Conservation (phyloP, 306 rosid genomes). For the Parietaria judaica region DNA sequence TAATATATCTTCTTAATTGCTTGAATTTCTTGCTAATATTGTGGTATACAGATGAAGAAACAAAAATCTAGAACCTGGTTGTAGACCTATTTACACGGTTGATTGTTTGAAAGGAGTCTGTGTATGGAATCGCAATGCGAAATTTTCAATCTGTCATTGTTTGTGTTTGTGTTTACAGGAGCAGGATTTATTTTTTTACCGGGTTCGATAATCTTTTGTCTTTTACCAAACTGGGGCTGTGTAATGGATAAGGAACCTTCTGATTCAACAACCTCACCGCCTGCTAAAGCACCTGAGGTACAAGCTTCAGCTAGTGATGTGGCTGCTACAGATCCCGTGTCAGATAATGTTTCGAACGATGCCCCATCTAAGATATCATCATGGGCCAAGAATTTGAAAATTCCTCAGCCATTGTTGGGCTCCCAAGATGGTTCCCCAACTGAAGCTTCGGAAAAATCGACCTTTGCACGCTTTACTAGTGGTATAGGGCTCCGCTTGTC, state of each 20-base stretch:
- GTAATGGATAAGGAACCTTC: conserved; percentile 62
- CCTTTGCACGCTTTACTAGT: conserved; percentile 83
- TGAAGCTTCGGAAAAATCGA: conserved; percentile 64
- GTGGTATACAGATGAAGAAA: not conserved
- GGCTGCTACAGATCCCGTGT: conserved; percentile 26
- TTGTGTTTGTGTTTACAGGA: not conserved
- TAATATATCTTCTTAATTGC: not conserved
- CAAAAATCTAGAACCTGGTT: not conserved
- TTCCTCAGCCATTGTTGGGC: conserved; percentile 57
- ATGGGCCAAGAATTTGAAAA: conserved; percentile 82
- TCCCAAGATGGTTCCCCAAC: conserved; percentile 54
- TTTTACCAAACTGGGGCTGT: conserved; percentile 18
- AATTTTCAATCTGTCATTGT: not conserved
- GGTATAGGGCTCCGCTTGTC: conserved; percentile 75
- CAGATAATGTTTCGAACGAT: conserved; percentile 37
- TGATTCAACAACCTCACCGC: conserved; percentile 35
- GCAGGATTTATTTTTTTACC: conserved; percentile 16
- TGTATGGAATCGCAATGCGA: not conserved
- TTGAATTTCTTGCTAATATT: too few species aligned
- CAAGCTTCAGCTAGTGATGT: conserved; percentile 21
- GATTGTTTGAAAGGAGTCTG: not conserved
- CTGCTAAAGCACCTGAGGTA: conserved; percentile 30
- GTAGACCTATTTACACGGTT: too few species aligned
- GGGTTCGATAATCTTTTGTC: conserved; percentile 15
- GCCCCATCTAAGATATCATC: conserved; percentile 56